Percentiles rank a stretch among this genome's conserved stretches.
Conservation (phyloP, 352 stramenopile species). For the Phytophthora niederhauseri region DNA sequence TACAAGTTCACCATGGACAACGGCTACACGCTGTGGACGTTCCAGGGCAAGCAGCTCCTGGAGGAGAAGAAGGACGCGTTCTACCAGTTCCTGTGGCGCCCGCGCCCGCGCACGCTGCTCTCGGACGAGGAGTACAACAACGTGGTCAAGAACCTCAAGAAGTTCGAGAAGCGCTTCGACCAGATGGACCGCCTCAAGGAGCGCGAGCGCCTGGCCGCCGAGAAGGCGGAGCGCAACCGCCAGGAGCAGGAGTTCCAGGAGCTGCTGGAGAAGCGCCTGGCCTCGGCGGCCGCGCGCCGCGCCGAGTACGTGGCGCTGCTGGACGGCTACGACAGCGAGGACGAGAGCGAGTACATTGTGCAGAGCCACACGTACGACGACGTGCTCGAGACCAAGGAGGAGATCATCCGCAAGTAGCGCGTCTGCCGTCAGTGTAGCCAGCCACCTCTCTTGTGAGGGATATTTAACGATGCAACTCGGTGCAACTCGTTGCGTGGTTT, state of each 20-base stretch:
- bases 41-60: slow-evolving; percentile 96
- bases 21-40: slow-evolving; percentile 98
- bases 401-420: slow-evolving; percentile 73
- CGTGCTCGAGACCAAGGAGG: slow-evolving; percentile 69
- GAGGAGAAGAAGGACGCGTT: slow-evolving; percentile 98
- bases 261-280: slow-evolving; percentile 55
- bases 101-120: slow-evolving; percentile 94
- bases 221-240: slow-evolving; percentile 75
- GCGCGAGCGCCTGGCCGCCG: slow-evolving; percentile 67
- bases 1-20: slow-evolving; percentile 99
- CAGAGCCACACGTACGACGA: slow-evolving; percentile 78
- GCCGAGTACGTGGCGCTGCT: slow-evolving; percentile 73
- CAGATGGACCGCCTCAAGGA: slow-evolving; percentile 88
- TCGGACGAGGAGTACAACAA: slow-evolving; percentile 94
- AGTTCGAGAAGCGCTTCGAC: slow-evolving; percentile 94
- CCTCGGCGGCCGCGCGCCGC: slow-evolving; percentile 36
- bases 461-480: slow-evolving; percentile 37
- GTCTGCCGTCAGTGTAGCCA: slow-evolving; percentile 1
- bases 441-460: slow-evolving; percentile 9
- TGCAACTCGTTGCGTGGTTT: slow-evolving; percentile 17
- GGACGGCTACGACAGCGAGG: slow-evolving; percentile 82
- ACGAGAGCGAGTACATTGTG: slow-evolving; percentile 87
- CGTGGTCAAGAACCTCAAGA: slow-evolving; percentile 97
- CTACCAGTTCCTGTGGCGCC: slow-evolving; percentile 94
- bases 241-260: slow-evolving; percentile 76